Base-by-base conservation (phyloP, 106 monocot species). In the Ottelia alismoides region DNA sequence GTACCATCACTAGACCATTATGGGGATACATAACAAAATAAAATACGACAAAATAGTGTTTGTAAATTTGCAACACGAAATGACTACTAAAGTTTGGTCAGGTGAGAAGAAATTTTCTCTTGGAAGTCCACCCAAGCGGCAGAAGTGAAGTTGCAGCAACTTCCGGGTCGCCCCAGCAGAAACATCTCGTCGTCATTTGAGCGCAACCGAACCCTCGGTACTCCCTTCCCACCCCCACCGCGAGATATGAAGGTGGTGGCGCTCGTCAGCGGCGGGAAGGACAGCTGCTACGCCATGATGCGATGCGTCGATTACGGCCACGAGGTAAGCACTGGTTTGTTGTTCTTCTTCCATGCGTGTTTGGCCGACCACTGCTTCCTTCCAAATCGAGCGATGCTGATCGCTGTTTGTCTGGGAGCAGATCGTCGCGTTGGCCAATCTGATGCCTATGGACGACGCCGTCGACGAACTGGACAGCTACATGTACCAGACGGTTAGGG, bases 401-500 rank as follows among this genome's bases (percentile, higher is more conserved):
- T 52, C 28, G 0, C 5, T 16, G 51, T 64, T 4, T 14, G 30
- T n/a, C 25, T 21, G 18, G 9, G 25, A 31, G 28, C 53, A 96
- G 94, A 70, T 96, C 55, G 85, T 90, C 20, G 96, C 96, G 1
- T 70, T 98, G 74, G 96, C 96, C 40, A 98, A 98, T 73, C 48
- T 98, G 58, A 46, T 98, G 59, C 96, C 96, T 6, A 22, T 74
- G 17, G 96, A 98, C 45, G 96, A 98, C 27, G 73, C 85, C 19
- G 77, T 98, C 18, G 96, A 98, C 47, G 96, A 98, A 64, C 57
- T 98, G 53, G 89, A 98, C 53, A 98, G 96, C 74, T 98, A 98
- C 75, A 98, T 98, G 96, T 98, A 90, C 56, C 96, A 98, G 70
- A 98, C 96, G 64, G 96, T 96, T n/a, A n/a, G n/a, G n/a, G n/a